Evolutionary conservation across 2,329 filamentous ascomycete genomes (phyloP).

Genomic region (Fusarium napiforme): DNA sequence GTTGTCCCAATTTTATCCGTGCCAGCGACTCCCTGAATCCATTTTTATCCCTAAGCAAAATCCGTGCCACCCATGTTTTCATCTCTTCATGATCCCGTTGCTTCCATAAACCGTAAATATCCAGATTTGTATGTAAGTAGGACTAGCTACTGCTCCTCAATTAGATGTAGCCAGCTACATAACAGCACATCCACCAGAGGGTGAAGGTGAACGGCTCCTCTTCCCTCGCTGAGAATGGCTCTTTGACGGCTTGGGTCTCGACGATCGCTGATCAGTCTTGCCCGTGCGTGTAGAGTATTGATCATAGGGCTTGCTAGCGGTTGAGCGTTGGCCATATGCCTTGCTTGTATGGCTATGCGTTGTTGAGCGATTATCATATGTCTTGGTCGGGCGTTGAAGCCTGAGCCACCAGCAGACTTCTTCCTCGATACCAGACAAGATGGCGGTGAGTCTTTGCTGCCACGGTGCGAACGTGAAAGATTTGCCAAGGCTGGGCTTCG

Average conservation of each 20-base stretch:
- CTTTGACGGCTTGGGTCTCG: slow-evolving; percentile 1
- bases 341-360: slow-evolving; percentile 3
- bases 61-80: background rate
- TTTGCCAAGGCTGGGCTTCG: slow-evolving; percentile 2
- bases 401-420: slow-evolving; percentile 33
- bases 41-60: background rate
- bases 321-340: background rate
- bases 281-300: slow-evolving; percentile 7
- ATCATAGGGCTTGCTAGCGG: slow-evolving; percentile 9
- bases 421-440: slow-evolving; percentile 18
- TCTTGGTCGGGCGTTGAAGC: slow-evolving; percentile 7
- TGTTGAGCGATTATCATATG: slow-evolving; percentile 2
- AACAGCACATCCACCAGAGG: slow-evolving; percentile 17
- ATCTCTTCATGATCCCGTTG: background rate
- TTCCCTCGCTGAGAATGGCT: slow-evolving; percentile 1
- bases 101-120: background rate
- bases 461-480: slow-evolving; percentile 26
- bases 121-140: background rate
- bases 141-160: background rate
- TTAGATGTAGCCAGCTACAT: slow-evolving; percentile 22
- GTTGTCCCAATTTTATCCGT: slow-evolving; percentile 5
- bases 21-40: background rate
- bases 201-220: slow-evolving; percentile 18
- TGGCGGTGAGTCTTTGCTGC: slow-evolving; percentile 21
- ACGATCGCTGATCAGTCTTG: slow-evolving; percentile 14